phyloP scores from a whole-genome alignment of 345 rosid species.

The Raphanus raphanistrum region DNA sequence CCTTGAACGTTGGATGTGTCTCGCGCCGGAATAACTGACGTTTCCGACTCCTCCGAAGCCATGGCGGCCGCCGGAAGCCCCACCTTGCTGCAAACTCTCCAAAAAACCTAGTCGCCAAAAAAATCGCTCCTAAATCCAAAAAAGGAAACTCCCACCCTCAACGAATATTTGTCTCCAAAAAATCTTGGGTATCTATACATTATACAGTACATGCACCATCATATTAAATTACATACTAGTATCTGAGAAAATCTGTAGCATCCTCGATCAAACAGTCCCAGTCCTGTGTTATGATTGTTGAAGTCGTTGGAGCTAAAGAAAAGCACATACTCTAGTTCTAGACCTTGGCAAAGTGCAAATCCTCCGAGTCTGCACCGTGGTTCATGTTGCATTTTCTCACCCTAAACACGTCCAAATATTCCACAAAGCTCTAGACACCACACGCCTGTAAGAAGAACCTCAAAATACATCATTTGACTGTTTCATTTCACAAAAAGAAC shows the following conservation, averaged over 20 bases:
- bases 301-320: conserved; percentile 34
- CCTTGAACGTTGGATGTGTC: too few relatives aligned
- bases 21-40: too few relatives aligned
- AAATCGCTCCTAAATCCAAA: too few relatives aligned
- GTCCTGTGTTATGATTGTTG: conserved; percentile 44
- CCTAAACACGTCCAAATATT: conserved; percentile 43
- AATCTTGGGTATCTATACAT: too few relatives aligned
- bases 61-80: too few relatives aligned
- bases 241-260: neutral
- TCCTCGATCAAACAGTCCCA: conserved; percentile 55
- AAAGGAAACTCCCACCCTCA: too few relatives aligned
- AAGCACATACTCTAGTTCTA: conserved; percentile 34
- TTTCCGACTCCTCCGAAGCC: too few relatives aligned
- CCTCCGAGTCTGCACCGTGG: conserved; percentile 24
- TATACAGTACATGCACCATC: neutral
- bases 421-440: conserved; percentile 46
- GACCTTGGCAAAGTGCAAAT: conserved; percentile 37
- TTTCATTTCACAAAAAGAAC: conserved; percentile 23
- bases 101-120: too few relatives aligned
- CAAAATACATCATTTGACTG: conserved; percentile 1
- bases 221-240: neutral
- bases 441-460: conserved; percentile 36
- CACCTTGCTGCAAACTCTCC: too few relatives aligned
- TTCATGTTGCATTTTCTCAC: conserved; percentile 40
- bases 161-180: too few relatives aligned